Evolutionary conservation across 2,329 filamentous ascomycete genomes (phyloP).

Genomic region (Neofusicoccum sp.): DNA sequence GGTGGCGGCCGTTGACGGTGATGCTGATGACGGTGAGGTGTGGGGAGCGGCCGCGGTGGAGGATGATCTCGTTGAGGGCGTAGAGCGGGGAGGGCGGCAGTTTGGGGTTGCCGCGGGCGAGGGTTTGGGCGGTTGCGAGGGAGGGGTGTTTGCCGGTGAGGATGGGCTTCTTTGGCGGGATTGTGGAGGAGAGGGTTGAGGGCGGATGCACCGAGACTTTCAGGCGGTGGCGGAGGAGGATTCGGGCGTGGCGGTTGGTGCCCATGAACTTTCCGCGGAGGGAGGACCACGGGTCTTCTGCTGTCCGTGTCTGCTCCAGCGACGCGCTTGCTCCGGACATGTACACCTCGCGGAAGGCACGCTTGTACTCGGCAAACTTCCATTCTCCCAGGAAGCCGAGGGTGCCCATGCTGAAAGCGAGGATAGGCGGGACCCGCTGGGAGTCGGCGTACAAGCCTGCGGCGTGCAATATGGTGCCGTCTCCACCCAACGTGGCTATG

Average conservation of each 20-base stretch:
- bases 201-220: conserved; percentile 79
- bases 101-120: conserved; percentile 31
- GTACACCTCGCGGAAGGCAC: conserved; percentile 89
- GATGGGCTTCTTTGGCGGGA: conserved; percentile 35
- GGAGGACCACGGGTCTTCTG: conserved; percentile 65
- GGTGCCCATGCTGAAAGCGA: conserved; percentile 97
- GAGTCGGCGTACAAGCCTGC: conserved; percentile 84
- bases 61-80: conserved; percentile 93
- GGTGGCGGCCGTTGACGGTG: conserved; percentile 81
- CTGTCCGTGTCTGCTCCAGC: conserved; percentile 34
- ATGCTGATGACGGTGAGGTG: conserved; percentile 93
- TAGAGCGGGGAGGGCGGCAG: conserved; percentile 54
- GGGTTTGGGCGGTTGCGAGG: conserved; percentile 25
- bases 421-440: conserved; percentile 79
- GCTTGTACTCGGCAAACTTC: conserved; percentile 92
- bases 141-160: conserved; percentile 22
- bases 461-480: conserved; percentile 86
- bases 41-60: conserved; percentile 87
- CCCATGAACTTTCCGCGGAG: conserved; percentile 83
- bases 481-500: conserved; percentile 86
- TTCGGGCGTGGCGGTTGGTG: conserved; percentile 70
- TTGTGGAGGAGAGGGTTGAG: conserved; percentile 52
- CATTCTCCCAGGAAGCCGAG: conserved; percentile 94
- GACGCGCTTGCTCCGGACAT: conserved; percentile 69
- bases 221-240: conserved; percentile 83